These are phyloP conservation scores for Paramecium biaurelia DNA, from an alignment of 73 alveolate species.

Conservation along the genomic window DNA sequence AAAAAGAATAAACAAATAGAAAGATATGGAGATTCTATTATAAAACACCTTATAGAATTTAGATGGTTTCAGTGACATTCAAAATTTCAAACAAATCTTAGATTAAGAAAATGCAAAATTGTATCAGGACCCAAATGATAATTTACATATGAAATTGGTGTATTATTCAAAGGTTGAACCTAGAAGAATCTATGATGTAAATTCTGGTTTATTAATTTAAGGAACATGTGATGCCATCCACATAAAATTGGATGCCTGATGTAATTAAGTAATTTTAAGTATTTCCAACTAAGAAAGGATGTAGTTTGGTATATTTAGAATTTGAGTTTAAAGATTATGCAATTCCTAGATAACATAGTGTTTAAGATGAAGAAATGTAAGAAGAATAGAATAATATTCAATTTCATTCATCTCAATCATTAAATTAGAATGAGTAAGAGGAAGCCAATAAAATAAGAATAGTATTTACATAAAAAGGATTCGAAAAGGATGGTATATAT, in stretches of 20 bases:
- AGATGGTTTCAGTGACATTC: slow-evolving; percentile 14
- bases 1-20: background rate
- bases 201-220: background rate
- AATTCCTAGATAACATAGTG: background rate
- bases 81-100: background rate
- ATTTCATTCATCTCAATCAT: background rate
- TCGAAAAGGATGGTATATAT: slow-evolving; percentile 17
- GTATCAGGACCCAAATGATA: slow-evolving; percentile 22
- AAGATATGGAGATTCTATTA: slow-evolving; percentile 6
- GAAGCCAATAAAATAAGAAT: background rate
- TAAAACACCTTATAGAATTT: slow-evolving; percentile 1
- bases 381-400: background rate
- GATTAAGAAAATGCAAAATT: background rate
- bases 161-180: background rate
- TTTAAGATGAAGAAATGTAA: background rate
- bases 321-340: slow-evolving; percentile 3
- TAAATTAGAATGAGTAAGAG: background rate
- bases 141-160: slow-evolving; percentile 5
- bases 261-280: background rate
- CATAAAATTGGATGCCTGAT: background rate
- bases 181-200: slow-evolving; percentile 22
- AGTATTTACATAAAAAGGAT: background rate
- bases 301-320: background rate
- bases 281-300: slow-evolving; percentile 33
- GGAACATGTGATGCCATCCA: slow-evolving; percentile 37